Percentiles rank a stretch among this genome's conserved stretches.
Evolutionary conservation across 176 grass and related monocot genomes (phyloP).

Genomic region (Melocanna baccifera): DNA sequence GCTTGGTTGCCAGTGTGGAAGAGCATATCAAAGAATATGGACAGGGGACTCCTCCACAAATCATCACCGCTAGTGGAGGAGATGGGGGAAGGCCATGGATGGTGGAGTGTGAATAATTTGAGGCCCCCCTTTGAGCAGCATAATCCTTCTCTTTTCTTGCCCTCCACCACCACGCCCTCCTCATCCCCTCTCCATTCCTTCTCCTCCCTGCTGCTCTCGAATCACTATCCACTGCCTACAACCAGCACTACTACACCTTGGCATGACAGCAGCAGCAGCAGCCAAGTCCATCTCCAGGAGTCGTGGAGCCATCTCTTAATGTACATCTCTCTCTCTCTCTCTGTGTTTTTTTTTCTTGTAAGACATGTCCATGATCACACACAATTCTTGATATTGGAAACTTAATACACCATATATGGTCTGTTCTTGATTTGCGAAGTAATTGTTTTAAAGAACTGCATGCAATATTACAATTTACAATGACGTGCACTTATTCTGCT

Average conservation of each 20-base stretch:
- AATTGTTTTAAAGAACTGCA: neutral
- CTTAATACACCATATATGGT: neutral
- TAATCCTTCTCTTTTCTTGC: constrained; percentile 37
- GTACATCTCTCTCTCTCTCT: constrained; percentile 33
- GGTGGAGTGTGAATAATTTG: constrained; percentile 71
- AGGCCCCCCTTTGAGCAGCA: constrained; percentile 50
- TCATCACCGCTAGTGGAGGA: constrained; percentile 59
- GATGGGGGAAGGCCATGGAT: constrained; percentile 60
- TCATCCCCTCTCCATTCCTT: constrained; percentile 43
- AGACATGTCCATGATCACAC: neutral
- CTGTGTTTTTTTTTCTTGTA: neutral
- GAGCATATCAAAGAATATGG: constrained; percentile 48
- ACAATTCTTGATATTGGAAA: neutral
- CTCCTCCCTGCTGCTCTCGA: constrained; percentile 53
- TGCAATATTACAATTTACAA: constrained; percentile 19
- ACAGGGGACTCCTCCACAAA: constrained; percentile 59
- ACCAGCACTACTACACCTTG: constrained; percentile 13
- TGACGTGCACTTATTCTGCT: neutral
- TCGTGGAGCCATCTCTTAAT: constrained; percentile 59
- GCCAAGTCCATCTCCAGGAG: constrained; percentile 39
- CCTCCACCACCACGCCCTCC: constrained; percentile 20
- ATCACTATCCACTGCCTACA: constrained; percentile 43
- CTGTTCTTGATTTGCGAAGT: neutral
- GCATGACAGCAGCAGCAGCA: constrained; percentile 17
- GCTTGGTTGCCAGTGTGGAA: constrained; percentile 15